A percentile compares a stretch with the other conserved stretches of the same genome.
These are phyloP conservation scores for Fusarium nygamai DNA, from an alignment of 2,329 filamentous ascomycete species.

Conservation along the genomic window DNA sequence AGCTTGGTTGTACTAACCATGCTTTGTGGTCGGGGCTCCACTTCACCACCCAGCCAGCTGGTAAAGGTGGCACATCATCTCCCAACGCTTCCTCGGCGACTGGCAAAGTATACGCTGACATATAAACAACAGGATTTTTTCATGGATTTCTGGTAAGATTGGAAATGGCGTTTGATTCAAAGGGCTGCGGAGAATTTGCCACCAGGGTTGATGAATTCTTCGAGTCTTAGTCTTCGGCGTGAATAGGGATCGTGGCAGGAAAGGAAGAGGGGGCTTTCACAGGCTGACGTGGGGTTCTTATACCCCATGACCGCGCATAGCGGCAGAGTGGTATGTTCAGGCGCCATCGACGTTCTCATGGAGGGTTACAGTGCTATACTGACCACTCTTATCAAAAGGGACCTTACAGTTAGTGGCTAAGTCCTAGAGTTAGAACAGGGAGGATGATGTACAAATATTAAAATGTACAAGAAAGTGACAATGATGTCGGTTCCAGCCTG, in stretches of 20 bases:
- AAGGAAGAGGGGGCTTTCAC: neutral
- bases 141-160: neutral
- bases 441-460: neutral
- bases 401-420: no score
- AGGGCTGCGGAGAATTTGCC: neutral
- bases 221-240: neutral
- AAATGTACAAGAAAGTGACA: neutral
- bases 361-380: neutral
- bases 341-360: neutral
- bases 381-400: neutral
- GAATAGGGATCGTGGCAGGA: neutral
- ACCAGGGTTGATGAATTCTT: neutral
- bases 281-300: neutral
- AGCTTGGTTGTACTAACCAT: neutral
- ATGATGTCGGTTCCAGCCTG: neutral
- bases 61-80: neutral
- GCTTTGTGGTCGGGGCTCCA: neutral
- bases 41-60: neutral
- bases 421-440: neutral
- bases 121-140: neutral
- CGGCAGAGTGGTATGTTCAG: neutral
- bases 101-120: neutral
- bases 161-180: neutral
- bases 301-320: neutral
- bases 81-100: neutral